A percentile compares a stretch with the other conserved stretches of the same genome.
phyloP scores from a whole-genome alignment of 768 basidiomycete species.

The Pisolithus tinctorius region DNA sequence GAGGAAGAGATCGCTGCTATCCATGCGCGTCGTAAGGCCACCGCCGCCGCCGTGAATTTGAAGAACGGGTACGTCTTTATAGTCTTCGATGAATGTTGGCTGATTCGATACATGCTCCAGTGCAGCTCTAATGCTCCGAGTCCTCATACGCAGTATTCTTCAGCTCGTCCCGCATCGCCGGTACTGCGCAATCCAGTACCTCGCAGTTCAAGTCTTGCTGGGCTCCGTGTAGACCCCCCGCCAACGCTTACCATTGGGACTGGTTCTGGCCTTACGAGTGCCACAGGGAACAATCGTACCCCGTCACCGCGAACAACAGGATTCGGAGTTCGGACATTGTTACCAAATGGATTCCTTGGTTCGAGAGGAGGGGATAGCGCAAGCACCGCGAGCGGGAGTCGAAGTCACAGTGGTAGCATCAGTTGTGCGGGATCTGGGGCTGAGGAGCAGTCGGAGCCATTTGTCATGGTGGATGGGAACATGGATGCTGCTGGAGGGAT shows the following conservation, averaged over 20 bases:
- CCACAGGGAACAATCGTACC: background rate
- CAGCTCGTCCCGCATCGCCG: slow-evolving; percentile 8
- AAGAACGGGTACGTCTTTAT: background rate
- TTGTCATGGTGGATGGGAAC: slow-evolving; percentile 20
- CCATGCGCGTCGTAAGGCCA: slow-evolving; percentile 32
- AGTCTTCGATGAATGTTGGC: background rate
- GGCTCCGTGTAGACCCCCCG: slow-evolving; percentile 5
- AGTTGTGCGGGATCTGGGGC: background rate
- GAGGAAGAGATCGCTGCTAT: slow-evolving; percentile 66
- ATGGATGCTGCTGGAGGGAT: slow-evolving; percentile 5
- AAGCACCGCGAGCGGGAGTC: slow-evolving; percentile 10
- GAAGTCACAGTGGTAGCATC: slow-evolving; percentile 1
- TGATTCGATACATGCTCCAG: background rate
- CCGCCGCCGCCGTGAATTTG: slow-evolving; percentile 7
- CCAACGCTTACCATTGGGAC: slow-evolving; percentile 9
- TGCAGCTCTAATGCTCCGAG: slow-evolving; percentile 8
- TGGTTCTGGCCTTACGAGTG: background rate
- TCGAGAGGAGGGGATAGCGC: slow-evolving; percentile 12
- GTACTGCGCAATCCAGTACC: slow-evolving; percentile 16
- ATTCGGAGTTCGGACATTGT: slow-evolving; percentile 17
- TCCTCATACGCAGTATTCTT: background rate
- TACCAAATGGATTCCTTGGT: slow-evolving; percentile 4
- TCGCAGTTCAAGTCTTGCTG: slow-evolving; percentile 18
- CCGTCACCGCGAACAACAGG: slow-evolving; percentile 16
- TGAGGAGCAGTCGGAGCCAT: slow-evolving; percentile 16